phyloP scores from a whole-genome alignment of 345 rosid species.

The Hevea brasiliensis region DNA sequence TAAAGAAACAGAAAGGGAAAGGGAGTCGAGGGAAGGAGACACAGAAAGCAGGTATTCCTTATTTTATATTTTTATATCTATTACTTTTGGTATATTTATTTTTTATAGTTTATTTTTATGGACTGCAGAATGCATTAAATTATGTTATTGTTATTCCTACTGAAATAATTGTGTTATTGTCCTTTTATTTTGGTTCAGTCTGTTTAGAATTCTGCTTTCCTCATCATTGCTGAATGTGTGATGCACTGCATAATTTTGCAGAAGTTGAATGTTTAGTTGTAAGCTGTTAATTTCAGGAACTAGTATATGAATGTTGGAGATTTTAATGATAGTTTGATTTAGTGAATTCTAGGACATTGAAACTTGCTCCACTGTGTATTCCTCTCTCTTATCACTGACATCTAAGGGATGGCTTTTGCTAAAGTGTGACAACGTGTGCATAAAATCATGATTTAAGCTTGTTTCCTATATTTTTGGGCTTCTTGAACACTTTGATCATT shows the following conservation, averaged over 20 bases:
- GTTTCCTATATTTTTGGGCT: neutral
- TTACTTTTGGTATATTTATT: neutral
- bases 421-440: neutral
- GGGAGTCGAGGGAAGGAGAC: slow-evolving; percentile 46
- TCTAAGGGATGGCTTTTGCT: neutral
- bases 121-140: neutral
- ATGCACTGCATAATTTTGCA: neutral
- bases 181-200: neutral
- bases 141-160: neutral
- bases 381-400: neutral
- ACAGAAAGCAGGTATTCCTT: slow-evolving; percentile 71
- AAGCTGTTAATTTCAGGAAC: neutral
- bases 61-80: neutral
- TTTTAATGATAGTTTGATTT: neutral
- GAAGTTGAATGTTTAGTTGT: neutral
- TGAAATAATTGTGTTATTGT: neutral
- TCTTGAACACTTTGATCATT: neutral
- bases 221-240: neutral
- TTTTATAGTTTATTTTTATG: neutral
- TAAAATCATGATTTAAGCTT: neutral
- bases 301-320: neutral
- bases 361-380: neutral
- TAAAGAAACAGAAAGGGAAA: slow-evolving; percentile 57
- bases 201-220: neutral
- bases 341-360: neutral